These are phyloP conservation scores for Coemansia sp. DNA, from an alignment of 192 early-diverging fungal genomes.

Conservation along the genomic window DNA sequence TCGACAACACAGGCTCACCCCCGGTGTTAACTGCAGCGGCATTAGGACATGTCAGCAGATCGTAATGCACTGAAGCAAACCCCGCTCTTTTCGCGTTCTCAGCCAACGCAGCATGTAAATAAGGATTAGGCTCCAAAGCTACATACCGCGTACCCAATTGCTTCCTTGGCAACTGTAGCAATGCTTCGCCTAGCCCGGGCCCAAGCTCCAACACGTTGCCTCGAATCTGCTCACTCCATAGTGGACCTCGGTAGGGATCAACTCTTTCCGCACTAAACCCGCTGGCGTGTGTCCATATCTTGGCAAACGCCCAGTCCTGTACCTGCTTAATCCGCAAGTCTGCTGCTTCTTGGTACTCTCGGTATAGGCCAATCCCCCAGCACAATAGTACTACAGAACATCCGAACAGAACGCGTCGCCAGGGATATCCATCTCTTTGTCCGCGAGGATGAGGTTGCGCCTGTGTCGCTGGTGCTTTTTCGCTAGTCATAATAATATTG, in stretches of 20 bases:
- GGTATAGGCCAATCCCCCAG: constrained; percentile 27
- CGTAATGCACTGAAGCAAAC: constrained; percentile 27
- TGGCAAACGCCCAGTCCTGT: constrained; percentile 38
- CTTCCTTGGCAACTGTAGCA: constrained; percentile 14
- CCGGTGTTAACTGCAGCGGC: neutral
- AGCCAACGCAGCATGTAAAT: constrained; percentile 21
- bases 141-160: constrained; percentile 12
- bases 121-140: constrained; percentile 35
- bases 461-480: neutral
- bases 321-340: constrained; percentile 8
- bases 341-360: constrained; percentile 18
- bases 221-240: constrained; percentile 31
- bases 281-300: constrained; percentile 31
- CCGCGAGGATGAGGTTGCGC: neutral
- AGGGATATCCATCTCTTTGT: constrained; percentile 27
- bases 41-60: constrained; percentile 22
- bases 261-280: constrained; percentile 10
- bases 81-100: constrained; percentile 20
- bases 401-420: constrained; percentile 29
- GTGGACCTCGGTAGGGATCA: constrained; percentile 11
- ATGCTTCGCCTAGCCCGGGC: constrained; percentile 30
- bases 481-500: neutral
- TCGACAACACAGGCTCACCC: constrained; percentile 16
- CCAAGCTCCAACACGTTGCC: constrained; percentile 46
- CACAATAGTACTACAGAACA: constrained; percentile 19